Evolutionary conservation across 106 monocot genomes (phyloP), one percentile per base, ranked within the genome.

Genomic region (Dendrobium chrysotoxum): DNA sequence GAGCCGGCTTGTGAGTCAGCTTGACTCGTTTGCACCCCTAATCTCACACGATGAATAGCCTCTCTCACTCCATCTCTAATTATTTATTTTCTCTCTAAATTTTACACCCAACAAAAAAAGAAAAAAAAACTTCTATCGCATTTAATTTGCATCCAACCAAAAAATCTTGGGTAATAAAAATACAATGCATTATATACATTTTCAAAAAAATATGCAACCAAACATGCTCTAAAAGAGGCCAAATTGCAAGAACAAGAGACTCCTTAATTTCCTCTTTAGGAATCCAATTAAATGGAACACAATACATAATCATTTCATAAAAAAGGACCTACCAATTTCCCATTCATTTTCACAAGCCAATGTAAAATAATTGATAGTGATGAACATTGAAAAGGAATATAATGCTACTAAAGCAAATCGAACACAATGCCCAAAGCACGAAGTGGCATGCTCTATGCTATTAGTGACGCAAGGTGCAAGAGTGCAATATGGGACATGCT

Each of bases 231-330:
- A 23, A 61, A 61, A 80, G 78, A 77, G 75, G 65, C 79, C 0
- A 10, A 7, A 70, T 70, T 15, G 3, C 35, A 44, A 26, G 79
- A 28, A 80, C 38, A 89, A 85, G 61, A 83, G 78, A 58, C 72
- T 76, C 82, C 26, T 28, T 11, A 81, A 76, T 81, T 87, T 83
- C 77, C 57, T 58, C 67, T 79, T 66, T 13, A 18, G 7, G 23
- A 68, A 28, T 68, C 11, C 7, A 68, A 8, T 10, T 28, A 70
- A 11, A 35, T 70, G 28, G 16, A 35, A 35, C 35, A 31, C 4
- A 12, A 35, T 35, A 35, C 35, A 16, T 70, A 70, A 3, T 25
- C 61, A 61, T 61, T 61, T 9, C 50, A 61, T 61, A 61, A n/a
- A 23, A 61, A 23, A 15, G 5, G 5, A 61, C 23, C 61, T 23